Evolutionary conservation across 1,139 yeast species (phyloP), one percentile per base, ranked within the genome.

Genomic region (Pichia sp.): DNA sequence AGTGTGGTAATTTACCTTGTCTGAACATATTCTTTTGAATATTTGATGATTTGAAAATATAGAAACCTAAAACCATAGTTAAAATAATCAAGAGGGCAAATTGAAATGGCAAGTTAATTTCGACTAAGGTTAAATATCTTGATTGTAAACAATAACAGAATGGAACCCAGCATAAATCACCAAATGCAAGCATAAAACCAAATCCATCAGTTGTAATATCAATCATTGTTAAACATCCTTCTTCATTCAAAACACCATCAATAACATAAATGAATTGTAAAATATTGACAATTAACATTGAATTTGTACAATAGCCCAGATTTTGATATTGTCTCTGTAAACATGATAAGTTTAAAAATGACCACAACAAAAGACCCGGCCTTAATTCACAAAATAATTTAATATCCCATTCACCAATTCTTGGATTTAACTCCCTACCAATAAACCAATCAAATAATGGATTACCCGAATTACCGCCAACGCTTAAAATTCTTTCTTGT

Each of bases 151-250:
- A 76, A 65, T 94, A 92, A 1, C 95, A 77, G 72, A 92, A 90
- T 27, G 98, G 98, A n/a, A 92, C 88, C 73, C 94, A 77, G 1
- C 95, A 81, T 60, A 92, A 73, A 64, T 92, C 98, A 32, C 98
- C 98, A 70, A 90, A 90, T 9, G 90, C 79, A 45, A 92, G 72
- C 98, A 92, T 92, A 68, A 82, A 89, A 1, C 98, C 98, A 65
- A 92, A 88, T 0, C 98, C 98, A 68, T 92, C 98, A 20, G 96
- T 87, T 15, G 95, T 86, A 46, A 89, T 79, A 63, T 92, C 98
- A 76, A 92, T 90, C 97, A 94, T 94, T 6, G 94, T 80, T 53
- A 92, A 71, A 16, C 84, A 76, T 13, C 97, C 97, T 59, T 80
- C 85, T 66, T 92, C 98, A 64, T 89, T 89, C 56, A 87, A 70